Conservation (phyloP, 1,284 basidiomycete species). For the Porodaedalea pini region DNA sequence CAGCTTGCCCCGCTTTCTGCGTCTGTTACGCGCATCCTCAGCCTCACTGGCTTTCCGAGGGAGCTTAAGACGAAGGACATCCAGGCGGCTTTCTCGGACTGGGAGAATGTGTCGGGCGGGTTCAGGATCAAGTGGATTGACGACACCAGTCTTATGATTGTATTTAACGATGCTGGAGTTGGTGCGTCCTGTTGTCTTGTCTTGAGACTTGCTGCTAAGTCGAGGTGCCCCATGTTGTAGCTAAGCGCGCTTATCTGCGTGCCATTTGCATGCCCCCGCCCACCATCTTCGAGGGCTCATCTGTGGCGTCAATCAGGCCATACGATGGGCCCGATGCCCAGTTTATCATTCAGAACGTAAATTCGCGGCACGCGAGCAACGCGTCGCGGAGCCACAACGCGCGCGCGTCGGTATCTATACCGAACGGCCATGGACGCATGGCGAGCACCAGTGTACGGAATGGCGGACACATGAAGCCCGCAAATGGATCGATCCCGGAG, state of each 20-base stretch:
- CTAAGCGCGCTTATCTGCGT: constrained; percentile 92
- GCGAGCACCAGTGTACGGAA: constrained; percentile 37
- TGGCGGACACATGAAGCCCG: constrained; percentile 30
- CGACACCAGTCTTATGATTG: constrained; percentile 92
- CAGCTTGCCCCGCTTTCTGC: constrained; percentile 81
- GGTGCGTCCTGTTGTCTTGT: constrained; percentile 50
- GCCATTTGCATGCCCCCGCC: constrained; percentile 80
- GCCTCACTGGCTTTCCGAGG: constrained; percentile 86
- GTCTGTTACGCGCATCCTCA: constrained; percentile 93
- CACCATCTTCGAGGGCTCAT: constrained; percentile 55
- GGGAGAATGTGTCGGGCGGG: constrained; percentile 83
- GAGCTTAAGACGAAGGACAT: constrained; percentile 98
- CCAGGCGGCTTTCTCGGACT: constrained; percentile 86
- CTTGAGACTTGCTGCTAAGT: constrained; percentile 14
- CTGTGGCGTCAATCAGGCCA: constrained; percentile 65
- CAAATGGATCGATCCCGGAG: constrained; percentile 49
- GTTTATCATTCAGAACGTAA: constrained; percentile 84
- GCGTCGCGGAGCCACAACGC: constrained; percentile 64
- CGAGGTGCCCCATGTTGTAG: constrained; percentile 40
- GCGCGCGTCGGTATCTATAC: constrained; percentile 62
- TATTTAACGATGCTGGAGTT: constrained; percentile 83
- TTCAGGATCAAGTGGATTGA: constrained; percentile 99
- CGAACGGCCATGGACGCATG: constrained; percentile 33
- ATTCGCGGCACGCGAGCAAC: constrained; percentile 61
- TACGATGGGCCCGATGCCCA: constrained; percentile 95